phyloP scores from a whole-genome alignment of 805 yeast species.

The Tetrapisispora iriomotensis region DNA sequence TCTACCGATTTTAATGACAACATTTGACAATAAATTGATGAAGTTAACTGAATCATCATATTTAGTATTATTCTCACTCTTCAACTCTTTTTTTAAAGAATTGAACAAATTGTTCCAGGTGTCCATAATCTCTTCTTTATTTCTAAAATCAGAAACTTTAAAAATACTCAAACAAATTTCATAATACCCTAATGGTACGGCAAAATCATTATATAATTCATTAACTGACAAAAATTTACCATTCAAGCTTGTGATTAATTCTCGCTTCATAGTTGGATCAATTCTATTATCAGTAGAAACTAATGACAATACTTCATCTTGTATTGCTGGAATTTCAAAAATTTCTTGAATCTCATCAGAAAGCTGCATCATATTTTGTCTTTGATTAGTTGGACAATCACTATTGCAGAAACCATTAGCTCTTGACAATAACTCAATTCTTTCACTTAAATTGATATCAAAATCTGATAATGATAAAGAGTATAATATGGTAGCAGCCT shows the following conservation, averaged over 20 bases:
- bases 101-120: constrained; percentile 73
- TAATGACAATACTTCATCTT: constrained; percentile 40
- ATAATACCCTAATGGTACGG: constrained; percentile 80
- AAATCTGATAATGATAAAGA: constrained; percentile 67
- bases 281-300: constrained; percentile 43
- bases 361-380: constrained; percentile 67
- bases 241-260: constrained; percentile 46
- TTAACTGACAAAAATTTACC: constrained; percentile 59
- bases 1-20: constrained; percentile 45
- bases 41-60: constrained; percentile 26
- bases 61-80: constrained; percentile 14
- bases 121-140: constrained; percentile 67
- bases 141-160: constrained; percentile 77
- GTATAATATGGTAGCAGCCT: constrained; percentile 77
- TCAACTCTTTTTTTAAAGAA: constrained; percentile 31
- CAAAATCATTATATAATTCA: constrained; percentile 74
- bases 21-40: constrained; percentile 31
- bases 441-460: constrained; percentile 52
- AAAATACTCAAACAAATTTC: constrained; percentile 71
- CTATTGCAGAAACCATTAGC: constrained; percentile 91
- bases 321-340: constrained; percentile 79
- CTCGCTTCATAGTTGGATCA: constrained; percentile 37
- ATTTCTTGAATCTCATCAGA: constrained; percentile 64
- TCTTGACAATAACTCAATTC: constrained; percentile 82
- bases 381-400: constrained; percentile 61